Base-by-base conservation (phyloP, 768 basidiomycete species). In the Suillus subluteus region DNA sequence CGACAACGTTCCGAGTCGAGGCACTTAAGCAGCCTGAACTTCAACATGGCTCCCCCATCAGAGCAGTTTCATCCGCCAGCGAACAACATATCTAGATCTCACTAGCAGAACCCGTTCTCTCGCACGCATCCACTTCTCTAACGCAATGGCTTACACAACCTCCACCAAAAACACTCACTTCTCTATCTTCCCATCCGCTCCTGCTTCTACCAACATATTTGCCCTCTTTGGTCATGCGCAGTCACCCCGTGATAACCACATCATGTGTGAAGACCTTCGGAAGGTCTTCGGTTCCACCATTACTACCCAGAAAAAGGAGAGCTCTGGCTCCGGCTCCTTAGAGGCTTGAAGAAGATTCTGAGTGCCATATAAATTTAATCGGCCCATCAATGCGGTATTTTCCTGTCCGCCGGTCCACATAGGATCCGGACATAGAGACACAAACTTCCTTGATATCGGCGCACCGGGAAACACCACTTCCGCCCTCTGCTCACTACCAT, bases 191-290 rank as follows among this genome's bases (percentile, higher is more conserved):
- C 70, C 69, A 68, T 70, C 77, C 54, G 63, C 73, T 63, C 71
- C 75, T 66, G 69, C 76, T 48, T 70, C 75, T n/a, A 73, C 73
- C 46, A 74, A 75, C 65, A 66, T 74, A 56, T 81, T 82, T 74
- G 71, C 69, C 71, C 71, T 82, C 71, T 80, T 81, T 68, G 73
- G 77, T 61, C 71, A 73, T 23, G 69, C 77, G 30, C 77, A 79
- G 50, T 78, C 76, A 4, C 80, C 82, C 32, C 80, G 82, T 48
- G 79, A 82, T 55, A 73, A 76, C 5, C 78, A 82, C 67, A 68
- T 73, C 55, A 78, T 78, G 68, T 82, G 80, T 68, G 75, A 79
- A 58, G 79, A 82, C 68, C 73, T 83, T 64, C 76, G 79, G 26
- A 77, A 75, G 41, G 68, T 73, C 65, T 69, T 71, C 38, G 65